Evolutionary conservation across 306 rosid genomes (phyloP), one percentile per base, ranked within the genome.

Genomic region (Acacia crassicarpa): DNA sequence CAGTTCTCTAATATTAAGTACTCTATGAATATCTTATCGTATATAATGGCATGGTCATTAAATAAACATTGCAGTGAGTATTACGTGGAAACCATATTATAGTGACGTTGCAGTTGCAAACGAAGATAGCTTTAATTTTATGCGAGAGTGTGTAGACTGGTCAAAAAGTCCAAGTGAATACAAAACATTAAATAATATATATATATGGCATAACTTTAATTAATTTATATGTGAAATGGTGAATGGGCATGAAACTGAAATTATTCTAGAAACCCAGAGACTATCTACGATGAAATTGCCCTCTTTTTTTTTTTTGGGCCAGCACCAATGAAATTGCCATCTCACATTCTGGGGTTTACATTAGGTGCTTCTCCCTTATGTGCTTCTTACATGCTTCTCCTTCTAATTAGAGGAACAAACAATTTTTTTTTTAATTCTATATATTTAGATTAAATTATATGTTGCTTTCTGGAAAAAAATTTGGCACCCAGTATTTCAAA

Each of bases 201-300:
- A n/a, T n/a, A n/a, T n/a, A n/a, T 10, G 8, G 9, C 25, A 19
- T 56, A 56, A n/a, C 27, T 56, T n/a, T 56, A 56, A 51, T 17
- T 51, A 17, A 16, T 51, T 51, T 56, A 7, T 56, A 8, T 8
- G 8, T n/a, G 3, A 54, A 61, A 25, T 25, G 16, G 17, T 59
- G 16, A 68, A 40, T 20, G 72, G 48, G 3, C 1, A 8, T 40
- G 17, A 19, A 6, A 5, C 8, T 43, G 7, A 54, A 30, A 53
- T 33, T 70, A 54, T 77, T 70, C 8, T 41, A 45, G 85, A 82
- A 82, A 46, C 63, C 70, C 48, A 40, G 63, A 11, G 51, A 71
- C 19, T 45, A 40, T 40, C 74, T 40, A 5, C 53, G n/a, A 69
- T 40, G 22, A 9, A 69, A 41, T 9, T 11, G 5, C 32, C 74